A percentile compares a stretch with the other conserved stretches of the same genome.
Evolutionary conservation across 257 asterid genomes (phyloP).

Genomic region (Solanum pinnatisectum): DNA sequence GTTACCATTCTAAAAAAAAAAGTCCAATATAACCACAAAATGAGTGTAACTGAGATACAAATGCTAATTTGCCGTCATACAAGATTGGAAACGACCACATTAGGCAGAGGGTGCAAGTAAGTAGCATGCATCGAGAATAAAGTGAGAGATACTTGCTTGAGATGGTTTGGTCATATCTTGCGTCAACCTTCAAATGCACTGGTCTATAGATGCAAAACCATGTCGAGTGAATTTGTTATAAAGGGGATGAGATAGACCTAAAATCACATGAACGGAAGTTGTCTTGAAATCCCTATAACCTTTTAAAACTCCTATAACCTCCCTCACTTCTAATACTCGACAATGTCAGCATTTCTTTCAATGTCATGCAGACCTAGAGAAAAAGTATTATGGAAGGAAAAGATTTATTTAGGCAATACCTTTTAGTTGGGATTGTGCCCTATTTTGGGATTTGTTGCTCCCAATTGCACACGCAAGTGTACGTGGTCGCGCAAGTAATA

Average conservation of each 20-base stretch:
- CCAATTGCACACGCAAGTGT: too few species aligned
- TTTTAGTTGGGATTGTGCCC: neutral
- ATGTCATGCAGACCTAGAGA: neutral
- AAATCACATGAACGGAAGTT: neutral
- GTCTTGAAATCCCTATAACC: neutral
- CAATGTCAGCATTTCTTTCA: neutral
- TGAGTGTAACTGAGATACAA: neutral
- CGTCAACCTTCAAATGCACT: neutral
- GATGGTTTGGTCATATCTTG: neutral
- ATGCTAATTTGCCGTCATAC: neutral
- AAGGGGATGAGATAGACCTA: neutral
- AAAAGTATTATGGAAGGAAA: neutral
- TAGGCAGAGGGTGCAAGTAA: neutral
- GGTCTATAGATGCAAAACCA: neutral
- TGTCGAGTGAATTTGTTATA: neutral
- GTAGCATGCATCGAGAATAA: neutral
- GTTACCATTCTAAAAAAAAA: too few species aligned
- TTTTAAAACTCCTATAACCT: neutral
- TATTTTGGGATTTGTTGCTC: too few species aligned
- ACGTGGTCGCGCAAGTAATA: too few species aligned
- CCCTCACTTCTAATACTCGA: neutral
- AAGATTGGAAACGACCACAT: neutral
- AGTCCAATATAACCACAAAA: neutral
- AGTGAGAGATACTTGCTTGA: neutral
- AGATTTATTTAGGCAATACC: neutral